Conservation (phyloP, 495 filamentous ascomycete species). For the Entonaema liquescens region DNA sequence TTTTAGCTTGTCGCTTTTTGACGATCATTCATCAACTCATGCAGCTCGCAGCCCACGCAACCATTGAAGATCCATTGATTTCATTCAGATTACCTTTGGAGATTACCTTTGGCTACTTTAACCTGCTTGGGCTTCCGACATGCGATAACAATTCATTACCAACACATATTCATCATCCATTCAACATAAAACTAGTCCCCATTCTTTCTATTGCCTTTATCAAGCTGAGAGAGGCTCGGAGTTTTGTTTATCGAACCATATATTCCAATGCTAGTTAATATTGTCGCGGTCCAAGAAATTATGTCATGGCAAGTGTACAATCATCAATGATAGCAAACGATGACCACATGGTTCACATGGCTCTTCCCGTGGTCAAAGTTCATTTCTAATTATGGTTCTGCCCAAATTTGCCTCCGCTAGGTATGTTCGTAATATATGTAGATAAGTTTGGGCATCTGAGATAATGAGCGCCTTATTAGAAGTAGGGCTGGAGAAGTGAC, state of each 20-base stretch:
- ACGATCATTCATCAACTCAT: slow-evolving; percentile 29
- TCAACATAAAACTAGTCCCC: not conserved
- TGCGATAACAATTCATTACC: slow-evolving; percentile 30
- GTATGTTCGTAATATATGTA: not conserved
- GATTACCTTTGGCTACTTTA: not conserved
- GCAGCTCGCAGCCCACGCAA: slow-evolving; percentile 19
- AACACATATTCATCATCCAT: slow-evolving; percentile 36
- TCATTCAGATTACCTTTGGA: slow-evolving; percentile 13
- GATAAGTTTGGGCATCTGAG: slow-evolving; percentile 1
- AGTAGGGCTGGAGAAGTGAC: slow-evolving; percentile 3
- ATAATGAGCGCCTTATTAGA: slow-evolving; percentile 2
- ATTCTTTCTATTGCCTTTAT: slow-evolving; percentile 12
- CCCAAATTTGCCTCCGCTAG: not conserved
- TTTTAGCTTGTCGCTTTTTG: slow-evolving; percentile 25
- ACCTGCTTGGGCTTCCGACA: not conserved
- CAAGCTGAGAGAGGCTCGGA: slow-evolving; percentile 6
- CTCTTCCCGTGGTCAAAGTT: not conserved
- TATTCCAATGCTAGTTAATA: not conserved
- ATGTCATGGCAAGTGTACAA: not conserved
- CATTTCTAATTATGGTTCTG: not conserved
- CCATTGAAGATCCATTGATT: slow-evolving; percentile 17
- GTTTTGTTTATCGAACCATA: slow-evolving; percentile 7
- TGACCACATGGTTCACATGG: not conserved
- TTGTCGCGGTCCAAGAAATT: not conserved
- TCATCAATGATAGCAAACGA: no score